Evolutionary conservation across 2,329 filamentous ascomycete species (phyloP).

Genomic region (Colletotrichum australisinense): DNA sequence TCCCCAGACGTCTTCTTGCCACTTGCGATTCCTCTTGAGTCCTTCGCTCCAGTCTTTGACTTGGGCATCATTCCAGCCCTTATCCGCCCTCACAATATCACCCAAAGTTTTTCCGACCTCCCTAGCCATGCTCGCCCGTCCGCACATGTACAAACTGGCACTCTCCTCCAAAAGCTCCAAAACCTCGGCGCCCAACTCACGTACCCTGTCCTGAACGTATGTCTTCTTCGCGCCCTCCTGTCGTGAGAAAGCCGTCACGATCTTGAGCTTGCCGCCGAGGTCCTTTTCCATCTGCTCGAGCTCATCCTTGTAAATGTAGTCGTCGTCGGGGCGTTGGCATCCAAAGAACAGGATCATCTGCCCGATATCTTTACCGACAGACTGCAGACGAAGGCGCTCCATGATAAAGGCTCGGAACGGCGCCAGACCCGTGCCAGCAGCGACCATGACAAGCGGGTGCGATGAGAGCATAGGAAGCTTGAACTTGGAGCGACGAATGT

Average conservation of each 20-base stretch:
- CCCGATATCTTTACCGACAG: conserved; percentile 45
- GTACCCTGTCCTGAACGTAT: conserved; percentile 52
- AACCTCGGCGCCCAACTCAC: conserved; percentile 43
- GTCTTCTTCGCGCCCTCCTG: conserved; percentile 34
- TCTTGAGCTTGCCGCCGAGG: conserved; percentile 39
- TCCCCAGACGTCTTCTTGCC: conserved; percentile 66
- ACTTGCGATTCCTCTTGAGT: conserved; percentile 61
- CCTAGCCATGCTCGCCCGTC: conserved; percentile 54
- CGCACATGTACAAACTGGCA: conserved; percentile 55
- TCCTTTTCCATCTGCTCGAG: conserved; percentile 38
- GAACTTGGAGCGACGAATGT: conserved; percentile 48
- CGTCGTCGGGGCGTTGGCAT: conserved; percentile 47
- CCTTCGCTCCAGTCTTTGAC: conserved; percentile 58
- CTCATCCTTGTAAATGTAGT: conserved; percentile 45
- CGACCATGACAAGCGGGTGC: conserved; percentile 62
- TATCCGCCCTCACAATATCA: conserved; percentile 46
- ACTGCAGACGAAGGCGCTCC: conserved; percentile 55
- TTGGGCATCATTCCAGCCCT: conserved; percentile 51
- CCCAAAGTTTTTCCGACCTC: conserved; percentile 54
- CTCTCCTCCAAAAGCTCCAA: conserved; percentile 45
- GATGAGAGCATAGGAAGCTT: conserved; percentile 52
- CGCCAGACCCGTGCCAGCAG: conserved; percentile 61
- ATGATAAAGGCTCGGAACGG: conserved; percentile 49
- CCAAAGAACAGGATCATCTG: conserved; percentile 54
- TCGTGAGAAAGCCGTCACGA: conserved; percentile 48